Base-by-base conservation (phyloP, 192 early-diverging fungal species). In the Coemansia aciculifera region DNA sequence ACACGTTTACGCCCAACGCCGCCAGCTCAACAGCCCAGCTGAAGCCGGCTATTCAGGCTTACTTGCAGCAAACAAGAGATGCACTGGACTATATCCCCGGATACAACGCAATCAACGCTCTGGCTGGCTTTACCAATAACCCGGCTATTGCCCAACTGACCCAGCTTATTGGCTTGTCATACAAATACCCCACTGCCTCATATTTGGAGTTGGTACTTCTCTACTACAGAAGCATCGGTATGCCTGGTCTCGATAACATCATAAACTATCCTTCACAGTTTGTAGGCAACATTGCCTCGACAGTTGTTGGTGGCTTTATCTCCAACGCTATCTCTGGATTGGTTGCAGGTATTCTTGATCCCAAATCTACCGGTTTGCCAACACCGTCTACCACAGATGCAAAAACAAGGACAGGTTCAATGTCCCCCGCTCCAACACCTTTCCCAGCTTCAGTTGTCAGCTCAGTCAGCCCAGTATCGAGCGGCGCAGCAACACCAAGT, bases 161-260 rank as follows among this genome's bases (percentile, higher is more conserved):
- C 11, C 48, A 72, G 36, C 19, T 81, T 9, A 66, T 79, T 1
- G 19, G 67, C 0, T 59, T 81, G n/a, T 61, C 67, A 7, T 72
- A 75, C 61, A 69, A 60, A 19, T 69, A 75, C 23, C 78, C 78
- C 0, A 63, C 59, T 34, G 70, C 70, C 34, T 67, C 78, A 10
- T 72, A 72, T 31, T 66, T 67, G 63, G 54, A 72, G 44, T 43
- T 81, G 13, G 63, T 27, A 0, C 17, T 72, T 17, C 48, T 66
- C 36, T 76, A 81, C 61, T 81, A 76, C 49, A 67, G 67, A 61
- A 49, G 57, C 12, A 69, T 76, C 21, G 79, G 79, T 9, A 73
- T 81, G 70, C 71, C 70, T 7, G 79, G 74, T 1, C 51, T 81
- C 2, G 42, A 62, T 3, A 29, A 6, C 11, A 5, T 81, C 12